Conservation (phyloP, 805 yeast species). For the Wickerhamomyces mucosus region DNA sequence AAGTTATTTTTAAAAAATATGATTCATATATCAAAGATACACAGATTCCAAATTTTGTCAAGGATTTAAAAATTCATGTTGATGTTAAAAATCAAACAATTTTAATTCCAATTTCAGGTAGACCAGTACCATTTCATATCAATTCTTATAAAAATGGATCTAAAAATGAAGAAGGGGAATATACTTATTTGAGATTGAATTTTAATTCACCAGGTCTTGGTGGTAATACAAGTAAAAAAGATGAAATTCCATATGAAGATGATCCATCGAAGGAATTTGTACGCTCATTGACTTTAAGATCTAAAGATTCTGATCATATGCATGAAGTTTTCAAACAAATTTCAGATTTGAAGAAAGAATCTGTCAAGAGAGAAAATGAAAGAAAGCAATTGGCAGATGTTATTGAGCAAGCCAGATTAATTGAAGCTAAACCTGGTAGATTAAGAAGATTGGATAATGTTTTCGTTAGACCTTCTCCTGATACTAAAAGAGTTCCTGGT, state of each 20-base stretch:
- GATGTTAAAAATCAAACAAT: slow-evolving; percentile 85
- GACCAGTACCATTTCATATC: slow-evolving; percentile 97
- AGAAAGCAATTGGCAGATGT: slow-evolving; percentile 90
- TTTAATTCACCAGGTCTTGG: slow-evolving; percentile 90
- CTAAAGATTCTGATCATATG: slow-evolving; percentile 87
- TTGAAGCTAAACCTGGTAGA: slow-evolving; percentile 76
- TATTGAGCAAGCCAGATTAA: slow-evolving; percentile 79
- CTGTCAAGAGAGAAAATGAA: slow-evolving; percentile 84
- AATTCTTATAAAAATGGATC: slow-evolving; percentile 91
- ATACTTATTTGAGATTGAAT: slow-evolving; percentile 80
- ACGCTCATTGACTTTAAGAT: slow-evolving; percentile 78
- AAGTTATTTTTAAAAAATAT: slow-evolving; percentile 78
- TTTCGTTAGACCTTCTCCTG: slow-evolving; percentile 91
- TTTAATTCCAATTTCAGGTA: slow-evolving; percentile 82
- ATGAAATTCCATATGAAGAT: slow-evolving; percentile 87
- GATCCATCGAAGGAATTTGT: slow-evolving; percentile 78
- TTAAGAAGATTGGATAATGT: slow-evolving; percentile 83
- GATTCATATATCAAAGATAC: slow-evolving; percentile 92
- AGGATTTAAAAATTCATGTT: slow-evolving; percentile 78
- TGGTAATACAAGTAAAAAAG: slow-evolving; percentile 56
- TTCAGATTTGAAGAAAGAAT: slow-evolving; percentile 84
- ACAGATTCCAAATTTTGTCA: slow-evolving; percentile 77
- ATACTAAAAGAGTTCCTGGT: slow-evolving; percentile 92
- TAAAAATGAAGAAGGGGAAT: slow-evolving; percentile 93
- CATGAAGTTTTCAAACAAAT: slow-evolving; percentile 82